These are phyloP conservation scores for Penicillium sp. DNA, from an alignment of 2,329 filamentous ascomycete genomes.

Conservation along the genomic window DNA sequence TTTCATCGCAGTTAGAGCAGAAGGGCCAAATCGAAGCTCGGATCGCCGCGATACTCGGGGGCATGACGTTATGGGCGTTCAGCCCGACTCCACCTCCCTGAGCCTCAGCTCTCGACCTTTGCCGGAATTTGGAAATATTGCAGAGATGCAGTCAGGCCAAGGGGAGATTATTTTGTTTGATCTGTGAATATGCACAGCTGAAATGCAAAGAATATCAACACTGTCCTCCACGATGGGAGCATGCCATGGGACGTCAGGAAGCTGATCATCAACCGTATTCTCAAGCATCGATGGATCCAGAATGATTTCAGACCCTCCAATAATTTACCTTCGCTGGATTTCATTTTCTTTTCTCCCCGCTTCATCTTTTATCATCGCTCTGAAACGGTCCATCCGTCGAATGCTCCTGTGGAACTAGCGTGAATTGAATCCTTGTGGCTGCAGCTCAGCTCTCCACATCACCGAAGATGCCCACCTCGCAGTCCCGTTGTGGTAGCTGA, in stretches of 20 bases:
- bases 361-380: neutral
- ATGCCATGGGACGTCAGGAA: neutral
- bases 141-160: neutral
- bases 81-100: conserved; percentile 17
- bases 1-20: neutral
- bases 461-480: conserved; percentile 19
- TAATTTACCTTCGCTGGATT: neutral
- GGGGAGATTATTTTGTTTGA: neutral
- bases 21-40: conserved; percentile 21
- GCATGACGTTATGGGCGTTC: conserved; percentile 28
- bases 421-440: neutral
- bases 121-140: neutral
- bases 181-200: neutral
- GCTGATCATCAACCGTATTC: neutral
- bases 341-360: neutral
- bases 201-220: neutral
- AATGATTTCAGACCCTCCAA: neutral
- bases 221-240: neutral
- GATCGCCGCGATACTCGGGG: conserved; percentile 23
- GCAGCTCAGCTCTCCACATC: neutral
- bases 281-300: conserved; percentile 1
- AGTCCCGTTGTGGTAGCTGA: conserved; percentile 15
- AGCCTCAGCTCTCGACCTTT: conserved; percentile 26
- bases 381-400: neutral
- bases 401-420: neutral